Evolutionary conservation across 768 basidiomycete genomes (phyloP).

Genomic region (Plicaturopsis crispa): DNA sequence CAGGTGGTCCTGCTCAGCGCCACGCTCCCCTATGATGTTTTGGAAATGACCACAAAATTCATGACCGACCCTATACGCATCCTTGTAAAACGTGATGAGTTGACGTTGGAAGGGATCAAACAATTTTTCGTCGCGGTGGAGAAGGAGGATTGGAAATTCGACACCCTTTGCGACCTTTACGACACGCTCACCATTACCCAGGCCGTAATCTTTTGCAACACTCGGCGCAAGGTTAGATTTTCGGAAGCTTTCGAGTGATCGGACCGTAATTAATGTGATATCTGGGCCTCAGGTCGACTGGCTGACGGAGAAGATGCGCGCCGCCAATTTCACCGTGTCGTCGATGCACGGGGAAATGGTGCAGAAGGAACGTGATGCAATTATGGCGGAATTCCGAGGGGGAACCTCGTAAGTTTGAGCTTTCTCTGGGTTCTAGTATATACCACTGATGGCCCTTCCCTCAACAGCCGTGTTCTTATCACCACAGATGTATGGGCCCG

Average conservation of each 20-base stretch:
- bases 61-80: constrained; percentile 99
- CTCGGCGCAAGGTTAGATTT: constrained; percentile 76
- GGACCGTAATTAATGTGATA: constrained; percentile 7
- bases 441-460: constrained; percentile 7
- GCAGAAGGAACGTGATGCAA: constrained; percentile 91
- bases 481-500: constrained; percentile 97
- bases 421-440: constrained; percentile 6
- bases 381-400: constrained; percentile 94
- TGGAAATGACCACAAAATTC: constrained; percentile 99
- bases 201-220: constrained; percentile 99
- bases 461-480: constrained; percentile 77
- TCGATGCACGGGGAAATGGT: constrained; percentile 97
- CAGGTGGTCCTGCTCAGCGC: constrained; percentile 97
- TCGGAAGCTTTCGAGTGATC: neutral
- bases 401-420: constrained; percentile 74
- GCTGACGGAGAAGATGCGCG: constrained; percentile 97
- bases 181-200: constrained; percentile 98
- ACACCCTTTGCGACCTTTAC: constrained; percentile 94
- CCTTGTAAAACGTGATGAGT: constrained; percentile 97
- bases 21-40: constrained; percentile 91
- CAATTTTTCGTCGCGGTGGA: constrained; percentile 98
- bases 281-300: constrained; percentile 78
- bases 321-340: constrained; percentile 98
- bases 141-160: constrained; percentile 99
- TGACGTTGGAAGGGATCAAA: constrained; percentile 94